These are phyloP conservation scores for Talaromyces sp. DNA, from an alignment of 2,329 filamentous ascomycete species.

Conservation along the genomic window DNA sequence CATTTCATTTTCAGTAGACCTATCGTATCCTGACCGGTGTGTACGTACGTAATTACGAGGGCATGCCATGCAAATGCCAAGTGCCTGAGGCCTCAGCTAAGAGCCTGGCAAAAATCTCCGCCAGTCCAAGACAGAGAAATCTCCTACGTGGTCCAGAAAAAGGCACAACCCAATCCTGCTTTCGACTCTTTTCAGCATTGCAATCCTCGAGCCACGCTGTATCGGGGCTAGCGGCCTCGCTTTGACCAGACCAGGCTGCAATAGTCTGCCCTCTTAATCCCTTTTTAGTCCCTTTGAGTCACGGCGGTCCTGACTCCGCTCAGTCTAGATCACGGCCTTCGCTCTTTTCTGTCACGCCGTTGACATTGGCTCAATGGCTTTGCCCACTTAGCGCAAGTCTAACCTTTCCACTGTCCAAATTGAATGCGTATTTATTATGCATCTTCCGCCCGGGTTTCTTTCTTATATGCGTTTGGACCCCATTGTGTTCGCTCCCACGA, in stretches of 20 bases:
- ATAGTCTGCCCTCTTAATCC: neutral
- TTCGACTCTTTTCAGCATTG: neutral
- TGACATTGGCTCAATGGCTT: neutral
- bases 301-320: neutral
- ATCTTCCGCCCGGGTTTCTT: neutral
- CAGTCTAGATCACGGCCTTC: slow-evolving; percentile 7
- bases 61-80: neutral
- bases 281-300: slow-evolving; percentile 1
- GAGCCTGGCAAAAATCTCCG: neutral
- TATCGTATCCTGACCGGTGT: neutral
- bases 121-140: neutral
- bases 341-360: slow-evolving; percentile 3
- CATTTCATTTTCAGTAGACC: neutral
- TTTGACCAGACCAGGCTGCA: neutral
- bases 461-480: neutral
- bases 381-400: neutral
- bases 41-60: neutral
- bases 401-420: neutral
- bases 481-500: slow-evolving; percentile 3
- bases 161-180: neutral
- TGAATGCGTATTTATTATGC: slow-evolving; percentile 4
- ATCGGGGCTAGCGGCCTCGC: slow-evolving; percentile 2
- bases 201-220: neutral
- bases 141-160: neutral
- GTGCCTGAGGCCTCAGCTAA: neutral